A percentile compares a stretch with the other conserved stretches of the same genome.
Conservation (phyloP, 2,329 filamentous ascomycete species). For the Nemania sp. region DNA sequence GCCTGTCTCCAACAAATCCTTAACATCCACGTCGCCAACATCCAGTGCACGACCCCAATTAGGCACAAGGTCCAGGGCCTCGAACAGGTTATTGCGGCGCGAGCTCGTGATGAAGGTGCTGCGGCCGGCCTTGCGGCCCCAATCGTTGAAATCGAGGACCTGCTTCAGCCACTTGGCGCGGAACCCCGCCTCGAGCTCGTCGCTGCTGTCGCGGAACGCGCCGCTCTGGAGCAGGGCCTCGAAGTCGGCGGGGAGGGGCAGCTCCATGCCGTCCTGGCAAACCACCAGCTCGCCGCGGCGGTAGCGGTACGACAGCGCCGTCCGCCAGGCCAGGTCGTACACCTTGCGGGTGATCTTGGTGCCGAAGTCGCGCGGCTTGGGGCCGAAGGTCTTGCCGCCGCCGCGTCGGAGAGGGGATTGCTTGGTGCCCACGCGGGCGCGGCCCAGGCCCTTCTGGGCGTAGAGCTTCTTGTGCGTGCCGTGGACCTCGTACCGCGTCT, state of each 20-base stretch:
- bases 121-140: constrained; percentile 74
- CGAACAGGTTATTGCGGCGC: constrained; percentile 71
- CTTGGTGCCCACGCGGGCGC: constrained; percentile 81
- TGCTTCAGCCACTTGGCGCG: constrained; percentile 72
- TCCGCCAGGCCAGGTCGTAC: constrained; percentile 96
- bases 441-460: constrained; percentile 87
- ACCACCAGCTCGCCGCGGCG: constrained; percentile 87
- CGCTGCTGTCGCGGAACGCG: constrained; percentile 53
- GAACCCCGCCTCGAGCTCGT: constrained; percentile 67
- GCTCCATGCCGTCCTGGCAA: constrained; percentile 80
- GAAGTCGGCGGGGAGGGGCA: constrained; percentile 67
- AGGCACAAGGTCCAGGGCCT: constrained; percentile 72
- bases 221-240: constrained; percentile 53
- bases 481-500: constrained; percentile 84
- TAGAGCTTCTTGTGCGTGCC: constrained; percentile 86
- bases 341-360: constrained; percentile 87
- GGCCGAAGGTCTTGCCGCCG: constrained; percentile 91
- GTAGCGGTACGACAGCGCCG: constrained; percentile 92
- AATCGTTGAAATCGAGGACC: constrained; percentile 77
- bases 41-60: constrained; percentile 77
- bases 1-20: constrained; percentile 88
- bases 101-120: constrained; percentile 80
- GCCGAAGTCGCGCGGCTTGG: constrained; percentile 89
- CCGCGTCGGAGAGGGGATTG: constrained; percentile 86
- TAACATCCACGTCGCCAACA: constrained; percentile 89